These are phyloP conservation scores for Brasenia schreberi DNA, from an alignment of 164 flowering plant genomes.

Conservation along the genomic window DNA sequence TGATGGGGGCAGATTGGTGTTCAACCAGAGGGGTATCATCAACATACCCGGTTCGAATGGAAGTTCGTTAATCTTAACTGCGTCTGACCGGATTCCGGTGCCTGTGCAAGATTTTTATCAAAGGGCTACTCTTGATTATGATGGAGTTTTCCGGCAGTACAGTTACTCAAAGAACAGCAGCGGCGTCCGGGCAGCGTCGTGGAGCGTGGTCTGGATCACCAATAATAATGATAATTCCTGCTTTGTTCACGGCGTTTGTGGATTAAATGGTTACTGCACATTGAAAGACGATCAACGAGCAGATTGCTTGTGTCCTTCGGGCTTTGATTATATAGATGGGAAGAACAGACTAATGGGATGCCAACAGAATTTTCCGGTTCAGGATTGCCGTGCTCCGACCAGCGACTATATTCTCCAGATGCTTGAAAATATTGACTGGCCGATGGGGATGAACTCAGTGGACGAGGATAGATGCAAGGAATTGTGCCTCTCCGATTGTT, in stretches of 20 bases:
- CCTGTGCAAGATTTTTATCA: conserved; percentile 16
- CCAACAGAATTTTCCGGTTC: conserved; percentile 19
- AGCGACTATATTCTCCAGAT: background rate
- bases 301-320: conserved; percentile 28
- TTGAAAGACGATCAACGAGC: conserved; percentile 15
- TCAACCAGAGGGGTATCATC: conserved; percentile 21
- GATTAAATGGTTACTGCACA: conserved; percentile 35
- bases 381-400: conserved; percentile 12
- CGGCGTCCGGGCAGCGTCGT: background rate
- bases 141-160: conserved; percentile 34
- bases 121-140: conserved; percentile 27
- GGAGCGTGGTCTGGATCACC: background rate
- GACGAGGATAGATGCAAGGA: conserved; percentile 24
- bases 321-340: conserved; percentile 26
- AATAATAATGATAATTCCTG: background rate
- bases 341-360: conserved; percentile 27
- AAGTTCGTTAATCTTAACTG: background rate
- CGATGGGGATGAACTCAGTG: conserved; percentile 1
- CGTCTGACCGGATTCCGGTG: background rate
- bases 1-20: conserved; percentile 10
- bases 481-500: conserved; percentile 38
- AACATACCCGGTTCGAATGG: conserved; percentile 14
- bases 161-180: conserved; percentile 10
- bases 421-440: conserved; percentile 30
- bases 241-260: conserved; percentile 23